A percentile compares a stretch with the other conserved stretches of the same genome.
These are phyloP conservation scores for Corymbia citriodora DNA, from an alignment of 441 rosid species.

Conservation along the genomic window DNA sequence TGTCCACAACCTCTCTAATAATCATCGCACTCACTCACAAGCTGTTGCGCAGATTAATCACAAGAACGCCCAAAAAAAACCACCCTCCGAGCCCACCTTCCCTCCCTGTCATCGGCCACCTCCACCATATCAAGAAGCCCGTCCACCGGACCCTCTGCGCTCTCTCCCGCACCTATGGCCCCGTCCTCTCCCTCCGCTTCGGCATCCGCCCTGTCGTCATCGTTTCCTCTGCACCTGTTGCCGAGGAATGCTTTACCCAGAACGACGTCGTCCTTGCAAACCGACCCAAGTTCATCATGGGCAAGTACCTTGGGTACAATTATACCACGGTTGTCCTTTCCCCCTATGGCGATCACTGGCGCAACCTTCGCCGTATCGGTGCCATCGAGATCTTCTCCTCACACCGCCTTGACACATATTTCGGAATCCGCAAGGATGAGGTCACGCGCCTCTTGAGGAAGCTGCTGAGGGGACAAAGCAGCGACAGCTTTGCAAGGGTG, in stretches of 20 bases:
- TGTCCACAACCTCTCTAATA: not conserved
- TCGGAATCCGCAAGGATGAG: not conserved
- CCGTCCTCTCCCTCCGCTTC: not conserved
- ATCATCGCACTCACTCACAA: not conserved
- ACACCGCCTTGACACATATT: not conserved
- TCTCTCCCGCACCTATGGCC: not conserved
- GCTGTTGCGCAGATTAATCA: not conserved
- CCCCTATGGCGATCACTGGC: not conserved
- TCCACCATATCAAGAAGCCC: not conserved
- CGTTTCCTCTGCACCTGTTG: not conserved
- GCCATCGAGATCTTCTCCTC: not conserved
- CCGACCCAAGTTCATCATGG: not conserved
- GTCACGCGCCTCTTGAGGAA: not conserved
- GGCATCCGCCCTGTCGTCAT: not conserved
- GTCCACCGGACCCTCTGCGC: not conserved
- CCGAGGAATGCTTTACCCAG: not conserved
- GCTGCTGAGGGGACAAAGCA: not conserved
- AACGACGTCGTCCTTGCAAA: not conserved
- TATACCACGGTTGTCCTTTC: not conserved
- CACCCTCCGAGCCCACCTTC: not conserved
- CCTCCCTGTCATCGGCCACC: not conserved
- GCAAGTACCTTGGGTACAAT: not conserved
- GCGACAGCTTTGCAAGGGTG: not conserved
- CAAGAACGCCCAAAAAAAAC: not conserved
- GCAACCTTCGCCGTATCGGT: not conserved